Percentiles rank a stretch among this genome's conserved stretches.
Evolutionary conservation across 2,329 filamentous ascomycete species (phyloP).

Genomic region (Clarireedia monteithiana): DNA sequence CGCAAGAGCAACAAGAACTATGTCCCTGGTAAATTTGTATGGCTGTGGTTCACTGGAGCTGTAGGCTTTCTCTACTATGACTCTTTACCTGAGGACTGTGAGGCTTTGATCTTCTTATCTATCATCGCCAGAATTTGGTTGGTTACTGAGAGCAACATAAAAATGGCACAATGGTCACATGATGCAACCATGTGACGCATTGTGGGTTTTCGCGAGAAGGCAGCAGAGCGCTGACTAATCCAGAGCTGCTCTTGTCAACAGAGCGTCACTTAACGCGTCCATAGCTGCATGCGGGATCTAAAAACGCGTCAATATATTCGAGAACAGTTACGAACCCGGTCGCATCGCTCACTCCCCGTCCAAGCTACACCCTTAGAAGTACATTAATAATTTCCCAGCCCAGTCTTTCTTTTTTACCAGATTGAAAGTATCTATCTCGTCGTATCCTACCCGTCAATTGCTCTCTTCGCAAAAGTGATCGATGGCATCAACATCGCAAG

Average conservation of each 20-base stretch:
- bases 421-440: not conserved
- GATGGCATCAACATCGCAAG: slow-evolving; percentile 38
- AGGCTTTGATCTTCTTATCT: not conserved
- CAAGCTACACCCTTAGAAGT: not conserved
- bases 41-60: not conserved
- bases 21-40: not conserved
- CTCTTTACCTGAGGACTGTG: not conserved
- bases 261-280: no score
- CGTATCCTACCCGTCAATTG: not conserved
- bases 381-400: not conserved
- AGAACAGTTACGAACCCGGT: no score
- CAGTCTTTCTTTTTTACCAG: not conserved
- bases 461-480: slow-evolving; percentile 2
- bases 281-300: no score
- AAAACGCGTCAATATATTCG: no score
- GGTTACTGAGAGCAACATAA: not conserved
- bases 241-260: no score
- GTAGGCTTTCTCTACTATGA: not conserved
- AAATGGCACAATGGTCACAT: not conserved
- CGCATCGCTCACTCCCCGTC: not conserved
- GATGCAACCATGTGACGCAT: no score
- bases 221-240: no score
- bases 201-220: no score
- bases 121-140: not conserved
- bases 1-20: not conserved